Evolutionary conservation across 495 filamentous ascomycete genomes (phyloP).

Genomic region (Podospora sp.): DNA sequence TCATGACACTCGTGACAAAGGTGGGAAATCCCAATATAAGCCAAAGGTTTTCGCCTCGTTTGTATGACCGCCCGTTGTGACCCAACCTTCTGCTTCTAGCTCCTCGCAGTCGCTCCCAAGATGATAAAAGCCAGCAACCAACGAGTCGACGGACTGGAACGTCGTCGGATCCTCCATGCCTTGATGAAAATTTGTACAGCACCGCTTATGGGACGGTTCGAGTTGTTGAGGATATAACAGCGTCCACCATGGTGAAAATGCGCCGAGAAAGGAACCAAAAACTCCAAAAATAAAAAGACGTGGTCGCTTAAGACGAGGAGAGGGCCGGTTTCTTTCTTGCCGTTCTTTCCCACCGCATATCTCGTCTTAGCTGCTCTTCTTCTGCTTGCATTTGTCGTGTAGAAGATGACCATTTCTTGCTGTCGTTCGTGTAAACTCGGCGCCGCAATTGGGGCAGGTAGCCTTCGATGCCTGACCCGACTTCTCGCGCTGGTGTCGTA

Average conservation of each 20-base stretch:
- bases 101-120: constrained; percentile 1
- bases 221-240: constrained; percentile 1
- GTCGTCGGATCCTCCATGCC: neutral
- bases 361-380: constrained; percentile 40
- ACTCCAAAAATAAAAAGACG: constrained; percentile 2
- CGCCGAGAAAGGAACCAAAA: neutral
- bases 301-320: neutral
- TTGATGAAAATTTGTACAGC: constrained; percentile 6
- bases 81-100: neutral
- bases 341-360: neutral
- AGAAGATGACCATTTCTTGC: constrained; percentile 85
- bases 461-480: constrained; percentile 86
- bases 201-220: neutral
- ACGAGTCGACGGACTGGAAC: neutral
- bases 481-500: constrained; percentile 92
- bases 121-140: neutral
- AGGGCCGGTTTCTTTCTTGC: neutral
- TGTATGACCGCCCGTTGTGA: constrained; percentile 2
- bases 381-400: constrained; percentile 86
- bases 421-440: constrained; percentile 89
- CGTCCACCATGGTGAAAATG: constrained; percentile 1
- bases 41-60: constrained; percentile 7
- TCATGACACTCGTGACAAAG: constrained; percentile 13
- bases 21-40: neutral
- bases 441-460: constrained; percentile 82